Percentiles rank a stretch among this genome's conserved stretches.
These are phyloP conservation scores for Prunella vulgaris DNA, from an alignment of 257 asterid genomes.

Conservation along the genomic window DNA sequence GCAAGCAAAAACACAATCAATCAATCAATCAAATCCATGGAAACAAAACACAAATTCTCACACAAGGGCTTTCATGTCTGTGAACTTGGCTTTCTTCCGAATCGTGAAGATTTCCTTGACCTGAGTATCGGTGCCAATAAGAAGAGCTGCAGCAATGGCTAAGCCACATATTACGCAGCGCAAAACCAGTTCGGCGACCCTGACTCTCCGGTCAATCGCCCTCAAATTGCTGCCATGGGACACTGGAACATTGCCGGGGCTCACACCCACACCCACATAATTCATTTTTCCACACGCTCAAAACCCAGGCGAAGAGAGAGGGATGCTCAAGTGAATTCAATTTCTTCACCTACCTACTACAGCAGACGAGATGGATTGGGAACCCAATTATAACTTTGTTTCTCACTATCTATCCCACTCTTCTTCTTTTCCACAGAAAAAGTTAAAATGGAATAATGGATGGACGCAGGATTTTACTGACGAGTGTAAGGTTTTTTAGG, in stretches of 20 bases:
- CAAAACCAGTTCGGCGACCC: conserved; percentile 58
- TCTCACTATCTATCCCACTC: background rate
- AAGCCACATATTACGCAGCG: conserved; percentile 67
- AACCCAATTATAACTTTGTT: conserved; percentile 12
- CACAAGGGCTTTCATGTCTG: conserved; percentile 94
- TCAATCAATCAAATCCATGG: background rate
- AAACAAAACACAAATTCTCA: conserved; percentile 32
- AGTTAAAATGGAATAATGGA: background rate
- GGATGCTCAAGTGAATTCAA: conserved; percentile 21
- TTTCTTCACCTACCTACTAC: conserved; percentile 36
- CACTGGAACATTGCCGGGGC: conserved; percentile 89
- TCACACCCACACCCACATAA: conserved; percentile 89
- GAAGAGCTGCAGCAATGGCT: conserved; percentile 66
- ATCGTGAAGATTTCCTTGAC: conserved; percentile 81
- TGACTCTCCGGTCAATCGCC: conserved; percentile 66
- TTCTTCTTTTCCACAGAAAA: background rate
- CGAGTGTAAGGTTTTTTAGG: background rate
- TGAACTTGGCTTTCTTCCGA: conserved; percentile 74
- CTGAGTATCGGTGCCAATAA: conserved; percentile 70
- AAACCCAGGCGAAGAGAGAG: background rate
- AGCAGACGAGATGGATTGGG: too few relatives aligned
- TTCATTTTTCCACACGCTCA: too few relatives aligned
- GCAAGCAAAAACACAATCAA: background rate
- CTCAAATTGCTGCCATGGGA: conserved; percentile 71
- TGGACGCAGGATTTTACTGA: background rate